Evolutionary conservation across 2,329 filamentous ascomycete genomes (phyloP).

Genomic region (Stachybotrys chartarum): DNA sequence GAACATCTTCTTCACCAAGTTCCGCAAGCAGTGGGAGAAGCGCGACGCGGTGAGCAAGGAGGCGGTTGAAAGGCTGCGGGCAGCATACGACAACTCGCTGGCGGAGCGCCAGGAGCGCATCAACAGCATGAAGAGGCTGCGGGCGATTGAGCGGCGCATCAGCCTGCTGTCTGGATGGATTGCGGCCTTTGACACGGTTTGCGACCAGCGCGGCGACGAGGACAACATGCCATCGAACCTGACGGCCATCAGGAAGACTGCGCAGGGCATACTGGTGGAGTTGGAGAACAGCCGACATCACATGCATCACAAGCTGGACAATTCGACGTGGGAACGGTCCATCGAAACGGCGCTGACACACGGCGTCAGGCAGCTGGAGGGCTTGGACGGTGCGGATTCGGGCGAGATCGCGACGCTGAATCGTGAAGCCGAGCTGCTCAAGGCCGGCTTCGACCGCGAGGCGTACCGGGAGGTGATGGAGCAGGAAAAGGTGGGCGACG

Average conservation of each 20-base stretch:
- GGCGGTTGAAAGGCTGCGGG: conserved; percentile 70
- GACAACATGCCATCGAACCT: conserved; percentile 62
- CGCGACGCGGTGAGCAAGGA: conserved; percentile 69
- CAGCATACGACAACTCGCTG: conserved; percentile 75
- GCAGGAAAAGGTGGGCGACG: conserved; percentile 75
- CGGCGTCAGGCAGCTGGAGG: conserved; percentile 70
- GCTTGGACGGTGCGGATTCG: conserved; percentile 38
- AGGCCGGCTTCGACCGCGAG: conserved; percentile 74
- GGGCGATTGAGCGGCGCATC: conserved; percentile 78
- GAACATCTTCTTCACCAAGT: conserved; percentile 73
- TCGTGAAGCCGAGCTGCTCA: conserved; percentile 80
- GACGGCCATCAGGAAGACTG: conserved; percentile 74
- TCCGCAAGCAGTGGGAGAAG: conserved; percentile 85
- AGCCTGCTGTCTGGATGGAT: conserved; percentile 86
- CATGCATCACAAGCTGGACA: conserved; percentile 75
- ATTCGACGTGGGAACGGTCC: conserved; percentile 77
- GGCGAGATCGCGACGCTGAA: conserved; percentile 63
- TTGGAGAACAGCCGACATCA: conserved; percentile 86
- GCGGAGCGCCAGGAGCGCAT: conserved; percentile 73
- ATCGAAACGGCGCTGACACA: conserved; percentile 85
- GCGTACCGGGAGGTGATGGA: conserved; percentile 71
- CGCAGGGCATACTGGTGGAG: conserved; percentile 80
- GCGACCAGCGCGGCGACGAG: conserved; percentile 48
- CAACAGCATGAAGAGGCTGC: conserved; percentile 72
- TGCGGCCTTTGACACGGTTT: conserved; percentile 79